Evolutionary conservation across 2,329 filamentous ascomycete species (phyloP).

Genomic region (Pseudogymnoascus sp.): DNA sequence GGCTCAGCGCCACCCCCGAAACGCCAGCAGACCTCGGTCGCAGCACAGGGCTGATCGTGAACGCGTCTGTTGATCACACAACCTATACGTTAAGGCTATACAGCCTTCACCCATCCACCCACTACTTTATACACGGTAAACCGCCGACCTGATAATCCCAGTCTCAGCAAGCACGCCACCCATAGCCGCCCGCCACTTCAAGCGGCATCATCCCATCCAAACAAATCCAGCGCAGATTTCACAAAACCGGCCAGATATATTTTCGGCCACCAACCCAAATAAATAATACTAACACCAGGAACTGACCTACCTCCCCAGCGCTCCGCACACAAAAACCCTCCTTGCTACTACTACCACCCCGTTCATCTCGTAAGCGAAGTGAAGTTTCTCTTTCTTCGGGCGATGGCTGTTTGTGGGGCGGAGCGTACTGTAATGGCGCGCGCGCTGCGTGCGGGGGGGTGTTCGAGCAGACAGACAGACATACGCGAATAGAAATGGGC

Average conservation of each 20-base stretch:
- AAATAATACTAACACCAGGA: slow-evolving; percentile 1
- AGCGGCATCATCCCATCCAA: background rate
- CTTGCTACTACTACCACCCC: background rate
- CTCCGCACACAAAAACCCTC: background rate
- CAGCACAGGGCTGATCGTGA: slow-evolving; percentile 20
- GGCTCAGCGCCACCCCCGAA: slow-evolving; percentile 20
- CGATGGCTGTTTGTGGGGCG: background rate
- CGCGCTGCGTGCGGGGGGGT: background rate
- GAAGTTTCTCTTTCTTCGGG: slow-evolving; percentile 5
- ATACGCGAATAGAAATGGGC: background rate
- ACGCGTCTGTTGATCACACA: background rate
- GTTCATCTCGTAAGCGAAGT: slow-evolving; percentile 5
- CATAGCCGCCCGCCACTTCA: background rate
- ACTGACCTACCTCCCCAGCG: background rate
- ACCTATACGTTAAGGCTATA: background rate
- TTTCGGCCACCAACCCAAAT: slow-evolving; percentile 3
- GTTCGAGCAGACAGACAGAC: background rate
- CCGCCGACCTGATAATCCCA: background rate
- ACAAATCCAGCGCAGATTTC: background rate
- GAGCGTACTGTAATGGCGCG: background rate
- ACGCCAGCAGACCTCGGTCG: slow-evolving; percentile 27
- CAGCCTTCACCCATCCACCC: background rate
- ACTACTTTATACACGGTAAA: background rate
- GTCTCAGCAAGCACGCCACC: background rate
- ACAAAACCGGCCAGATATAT: background rate